Percentiles rank a stretch among this genome's conserved stretches.
Conservation (phyloP, 441 rosid species). For the Populus hybrid region DNA sequence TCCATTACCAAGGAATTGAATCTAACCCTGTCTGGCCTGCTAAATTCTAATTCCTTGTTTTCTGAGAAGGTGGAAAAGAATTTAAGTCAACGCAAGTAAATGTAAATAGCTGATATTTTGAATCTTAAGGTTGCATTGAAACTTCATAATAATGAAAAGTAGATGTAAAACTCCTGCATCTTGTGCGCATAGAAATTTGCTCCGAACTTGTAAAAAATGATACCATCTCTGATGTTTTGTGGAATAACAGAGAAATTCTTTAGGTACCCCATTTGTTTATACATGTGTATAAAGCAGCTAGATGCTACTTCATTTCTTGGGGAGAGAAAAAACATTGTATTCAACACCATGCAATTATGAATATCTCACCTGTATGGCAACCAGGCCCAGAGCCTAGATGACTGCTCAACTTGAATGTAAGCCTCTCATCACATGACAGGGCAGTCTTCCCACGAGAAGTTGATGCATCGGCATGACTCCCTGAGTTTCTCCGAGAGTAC, state of each 20-base stretch:
- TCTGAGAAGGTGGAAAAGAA: conserved; percentile 24
- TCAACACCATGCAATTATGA: neutral
- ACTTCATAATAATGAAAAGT: neutral
- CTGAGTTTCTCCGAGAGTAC: conserved; percentile 49
- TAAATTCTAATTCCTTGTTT: conserved; percentile 32
- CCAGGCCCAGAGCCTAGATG: conserved; percentile 30
- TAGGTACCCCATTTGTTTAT: neutral
- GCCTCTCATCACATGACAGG: conserved; percentile 31
- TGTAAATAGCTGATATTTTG: neutral
- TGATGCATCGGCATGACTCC: conserved; percentile 35
- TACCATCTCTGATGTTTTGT: neutral
- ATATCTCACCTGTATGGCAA: conserved; percentile 30
- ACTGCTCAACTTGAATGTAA: conserved; percentile 39
- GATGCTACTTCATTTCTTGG: neutral
- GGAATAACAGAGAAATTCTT: neutral
- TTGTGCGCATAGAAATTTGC: neutral
- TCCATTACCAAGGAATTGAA: conserved; percentile 33
- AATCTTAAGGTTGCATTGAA: neutral
- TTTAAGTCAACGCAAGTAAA: neutral
- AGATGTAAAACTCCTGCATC: neutral
- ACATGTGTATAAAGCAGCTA: neutral
- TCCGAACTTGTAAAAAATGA: neutral
- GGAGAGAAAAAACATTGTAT: neutral
- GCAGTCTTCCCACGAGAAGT: conserved; percentile 42
- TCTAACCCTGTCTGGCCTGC: conserved; percentile 43